phyloP scores from a whole-genome alignment of 495 filamentous ascomycete genomes.

The Aspergillus conjunctus region DNA sequence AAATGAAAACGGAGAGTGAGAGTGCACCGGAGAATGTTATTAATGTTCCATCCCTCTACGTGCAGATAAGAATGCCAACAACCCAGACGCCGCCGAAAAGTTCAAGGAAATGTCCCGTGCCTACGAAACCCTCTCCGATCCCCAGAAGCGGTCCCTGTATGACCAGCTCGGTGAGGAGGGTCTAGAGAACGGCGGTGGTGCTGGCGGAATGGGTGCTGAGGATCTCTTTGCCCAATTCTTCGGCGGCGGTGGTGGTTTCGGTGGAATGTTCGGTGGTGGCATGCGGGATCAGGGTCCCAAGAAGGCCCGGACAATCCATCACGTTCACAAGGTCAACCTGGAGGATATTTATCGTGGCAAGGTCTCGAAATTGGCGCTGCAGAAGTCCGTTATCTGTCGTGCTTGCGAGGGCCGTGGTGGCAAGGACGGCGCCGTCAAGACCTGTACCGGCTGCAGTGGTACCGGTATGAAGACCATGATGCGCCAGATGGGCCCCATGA shows the following conservation, averaged over 20 bases:
- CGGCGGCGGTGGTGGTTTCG: conserved; percentile 79
- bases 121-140: conserved; percentile 90
- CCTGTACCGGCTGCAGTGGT: conserved; percentile 87
- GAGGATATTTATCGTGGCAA: conserved; percentile 99
- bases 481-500: conserved; percentile 99
- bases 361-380: conserved; percentile 93
- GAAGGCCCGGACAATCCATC: conserved; percentile 94
- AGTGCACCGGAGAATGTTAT: neutral
- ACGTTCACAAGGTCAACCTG: conserved; percentile 95
- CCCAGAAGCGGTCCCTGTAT: conserved; percentile 87
- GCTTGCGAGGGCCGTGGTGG: conserved; percentile 95
- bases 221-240: conserved; percentile 99
- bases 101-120: conserved; percentile 97
- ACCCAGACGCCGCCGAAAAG: conserved; percentile 91
- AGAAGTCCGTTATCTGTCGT: conserved; percentile 95
- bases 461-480: conserved; percentile 99
- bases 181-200: conserved; percentile 81
- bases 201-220: conserved; percentile 90
- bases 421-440: conserved; percentile 94
- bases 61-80: conserved; percentile 92
- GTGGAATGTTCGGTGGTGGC: conserved; percentile 82
- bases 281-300: conserved; percentile 83
- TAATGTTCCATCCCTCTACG: conserved; percentile 5
- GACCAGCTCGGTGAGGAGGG: conserved; percentile 98
- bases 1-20: neutral